A percentile compares a stretch with the other conserved stretches of the same genome.
Evolutionary conservation across 306 rosid species (phyloP).

Genomic region (Cicer cuneatum): DNA sequence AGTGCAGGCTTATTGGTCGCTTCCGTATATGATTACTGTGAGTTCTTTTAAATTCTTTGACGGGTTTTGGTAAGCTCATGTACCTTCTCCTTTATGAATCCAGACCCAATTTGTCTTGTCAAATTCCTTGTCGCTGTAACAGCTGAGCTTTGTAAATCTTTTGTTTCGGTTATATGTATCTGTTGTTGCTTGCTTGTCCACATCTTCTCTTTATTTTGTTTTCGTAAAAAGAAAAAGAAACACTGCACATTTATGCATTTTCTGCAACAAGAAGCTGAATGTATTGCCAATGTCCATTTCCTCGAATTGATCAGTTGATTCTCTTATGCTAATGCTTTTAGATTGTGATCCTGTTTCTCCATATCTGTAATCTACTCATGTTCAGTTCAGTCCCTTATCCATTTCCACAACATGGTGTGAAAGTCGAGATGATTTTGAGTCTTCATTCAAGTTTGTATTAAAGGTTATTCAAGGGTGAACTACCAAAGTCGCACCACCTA

Average conservation of each 20-base stretch:
- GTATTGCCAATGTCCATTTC: slow-evolving; percentile 44
- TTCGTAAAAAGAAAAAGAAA: slow-evolving; percentile 26
- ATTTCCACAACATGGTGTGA: slow-evolving; percentile 1
- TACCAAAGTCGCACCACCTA: no score
- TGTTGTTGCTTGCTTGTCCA: slow-evolving; percentile 40
- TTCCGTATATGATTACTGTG: slow-evolving; percentile 60
- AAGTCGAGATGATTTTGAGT: slow-evolving; percentile 1
- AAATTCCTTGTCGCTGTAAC: slow-evolving; percentile 48
- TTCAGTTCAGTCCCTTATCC: slow-evolving; percentile 33
- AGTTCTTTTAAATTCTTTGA: slow-evolving; percentile 54
- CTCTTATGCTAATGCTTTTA: slow-evolving; percentile 32
- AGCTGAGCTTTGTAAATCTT: slow-evolving; percentile 59
- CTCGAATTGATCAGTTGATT: slow-evolving; percentile 38
- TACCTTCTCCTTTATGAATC: slow-evolving; percentile 43
- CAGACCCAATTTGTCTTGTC: slow-evolving; percentile 47
- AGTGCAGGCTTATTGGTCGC: slow-evolving; percentile 97
- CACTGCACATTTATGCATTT: slow-evolving; percentile 37
- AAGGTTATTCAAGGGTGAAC: not conserved
- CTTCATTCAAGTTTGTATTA: slow-evolving; percentile 12
- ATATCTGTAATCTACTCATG: slow-evolving; percentile 28
- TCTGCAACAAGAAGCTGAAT: slow-evolving; percentile 41
- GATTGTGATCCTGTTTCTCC: slow-evolving; percentile 38
- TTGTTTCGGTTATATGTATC: slow-evolving; percentile 53
- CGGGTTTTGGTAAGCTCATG: slow-evolving; percentile 53
- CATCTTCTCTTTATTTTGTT: slow-evolving; percentile 30